Conservation (phyloP, 108 stramenopile genomes). For the Discostella pseudostelligera region DNA sequence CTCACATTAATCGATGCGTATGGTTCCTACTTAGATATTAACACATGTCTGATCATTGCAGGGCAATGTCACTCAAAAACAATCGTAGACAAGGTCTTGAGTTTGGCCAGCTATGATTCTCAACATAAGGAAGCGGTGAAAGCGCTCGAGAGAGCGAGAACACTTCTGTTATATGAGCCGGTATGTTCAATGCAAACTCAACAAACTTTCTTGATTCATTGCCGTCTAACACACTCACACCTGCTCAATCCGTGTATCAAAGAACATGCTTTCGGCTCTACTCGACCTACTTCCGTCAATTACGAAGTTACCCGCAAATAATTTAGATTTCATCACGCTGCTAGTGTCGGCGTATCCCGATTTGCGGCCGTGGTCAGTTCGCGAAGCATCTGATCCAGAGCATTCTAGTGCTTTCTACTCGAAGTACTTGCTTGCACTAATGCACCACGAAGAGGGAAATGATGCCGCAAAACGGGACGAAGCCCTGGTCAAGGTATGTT, state of each 20-base stretch:
- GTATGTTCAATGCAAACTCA: constrained; percentile 42
- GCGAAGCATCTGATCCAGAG: constrained; percentile 41
- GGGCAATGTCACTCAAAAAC: constrained; percentile 46
- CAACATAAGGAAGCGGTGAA: constrained; percentile 67
- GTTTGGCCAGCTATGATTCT: constrained; percentile 68
- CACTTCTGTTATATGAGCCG: constrained; percentile 68
- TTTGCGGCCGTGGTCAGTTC: constrained; percentile 74
- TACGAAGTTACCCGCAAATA: constrained; percentile 9
- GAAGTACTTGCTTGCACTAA: constrained; percentile 63
- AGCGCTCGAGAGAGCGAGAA: constrained; percentile 46
- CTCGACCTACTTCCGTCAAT: constrained; percentile 49
- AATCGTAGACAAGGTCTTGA: constrained; percentile 52
- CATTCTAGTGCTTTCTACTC: constrained; percentile 54
- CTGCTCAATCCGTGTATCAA: not conserved
- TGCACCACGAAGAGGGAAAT: constrained; percentile 71
- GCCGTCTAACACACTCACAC: not conserved
- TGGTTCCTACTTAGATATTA: constrained; percentile 77
- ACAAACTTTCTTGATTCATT: not conserved
- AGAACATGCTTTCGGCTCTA: constrained; percentile 73
- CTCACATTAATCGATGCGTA: constrained; percentile 60
- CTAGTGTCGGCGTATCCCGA: constrained; percentile 86
- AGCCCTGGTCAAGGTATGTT: constrained; percentile 63
- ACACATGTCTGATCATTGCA: constrained; percentile 61
- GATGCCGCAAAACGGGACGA: constrained; percentile 62
- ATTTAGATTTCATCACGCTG: constrained; percentile 41